Percentiles rank a stretch among this genome's conserved stretches.
Conservation (phyloP, 257 asterid species). For the Scutellaria galericulata region DNA sequence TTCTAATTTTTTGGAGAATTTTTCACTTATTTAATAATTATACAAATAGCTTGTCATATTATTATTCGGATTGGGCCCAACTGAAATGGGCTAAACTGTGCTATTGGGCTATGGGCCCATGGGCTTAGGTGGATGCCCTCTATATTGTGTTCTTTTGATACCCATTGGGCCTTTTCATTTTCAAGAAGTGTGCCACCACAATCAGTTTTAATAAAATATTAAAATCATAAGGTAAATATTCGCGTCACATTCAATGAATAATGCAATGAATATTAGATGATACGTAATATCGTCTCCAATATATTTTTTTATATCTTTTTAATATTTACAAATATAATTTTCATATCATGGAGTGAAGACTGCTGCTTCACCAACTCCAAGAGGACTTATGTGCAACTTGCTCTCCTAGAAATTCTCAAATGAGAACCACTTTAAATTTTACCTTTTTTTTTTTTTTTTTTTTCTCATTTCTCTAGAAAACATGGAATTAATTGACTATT, state of each 20-base stretch:
- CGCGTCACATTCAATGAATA: not conserved
- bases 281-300: too few species aligned
- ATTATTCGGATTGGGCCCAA: not conserved
- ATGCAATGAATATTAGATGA: not conserved
- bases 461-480: not conserved
- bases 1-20: not conserved
- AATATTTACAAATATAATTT: not conserved
- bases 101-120: not conserved
- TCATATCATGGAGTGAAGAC: not conserved
- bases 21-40: too few species aligned
- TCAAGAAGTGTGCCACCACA: too few species aligned
- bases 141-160: too few species aligned
- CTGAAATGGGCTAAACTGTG: not conserved
- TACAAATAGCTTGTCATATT: not conserved
- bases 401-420: constrained; percentile 34
- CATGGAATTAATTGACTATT: too few species aligned
- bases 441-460: not conserved
- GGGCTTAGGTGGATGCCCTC: not conserved
- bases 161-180: too few species aligned
- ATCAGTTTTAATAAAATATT: too few species aligned
- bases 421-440: constrained; percentile 8
- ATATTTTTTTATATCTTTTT: not conserved
- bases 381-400: constrained; percentile 31
- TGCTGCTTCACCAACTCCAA: constrained; percentile 31
- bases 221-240: too few species aligned